Base-by-base conservation (phyloP, 768 basidiomycete genomes). In the Russula foetens region DNA sequence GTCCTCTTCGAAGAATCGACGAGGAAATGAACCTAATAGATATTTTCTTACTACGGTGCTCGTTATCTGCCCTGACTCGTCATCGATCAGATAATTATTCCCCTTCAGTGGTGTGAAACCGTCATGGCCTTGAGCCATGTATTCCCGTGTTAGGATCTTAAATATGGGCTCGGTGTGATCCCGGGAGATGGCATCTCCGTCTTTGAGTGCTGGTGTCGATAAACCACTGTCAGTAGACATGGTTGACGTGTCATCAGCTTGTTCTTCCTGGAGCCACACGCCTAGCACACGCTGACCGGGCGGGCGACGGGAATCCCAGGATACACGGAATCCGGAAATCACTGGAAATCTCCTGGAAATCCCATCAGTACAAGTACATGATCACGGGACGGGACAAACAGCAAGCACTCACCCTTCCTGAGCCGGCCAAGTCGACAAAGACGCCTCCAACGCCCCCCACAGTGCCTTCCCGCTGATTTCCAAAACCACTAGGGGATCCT, bases 61-160 rank as follows among this genome's bases (percentile, higher is more conserved):
- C 81, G 90, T 83, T 63, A 90, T 74, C 63, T 85, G 80, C 9
- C 92, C 93, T 55, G 80, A 79, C 71, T 97, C 93, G 59, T 92
- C 86, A 67, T 94, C 91, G 26, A 95, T 78, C 43, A 95, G 79
- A 66, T 84, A 84, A 59, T 77, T 77, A 23, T 82, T 77, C 21
- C 81, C 84, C 64, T 82, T 83, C 33, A 96, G 75, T 2, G 85
- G 78, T 0, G 74, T 72, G 71, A 84, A 97, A 0, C 93, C 93
- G 67, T 95, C 92, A 64, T 92, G 89, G 0, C 90, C 90, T 63
- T 83, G 75, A 2, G 86, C 84, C 86, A 95, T 80, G 67, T 95
- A 97, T 58, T 92, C 81, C 67, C 92, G 76, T n/a, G 90, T 92
- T 35, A 95, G 85, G 31, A 97, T 79, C 50, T 78, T 85, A 72